Conservation (phyloP, 1,139 yeast genomes). For the Candida anutae region DNA sequence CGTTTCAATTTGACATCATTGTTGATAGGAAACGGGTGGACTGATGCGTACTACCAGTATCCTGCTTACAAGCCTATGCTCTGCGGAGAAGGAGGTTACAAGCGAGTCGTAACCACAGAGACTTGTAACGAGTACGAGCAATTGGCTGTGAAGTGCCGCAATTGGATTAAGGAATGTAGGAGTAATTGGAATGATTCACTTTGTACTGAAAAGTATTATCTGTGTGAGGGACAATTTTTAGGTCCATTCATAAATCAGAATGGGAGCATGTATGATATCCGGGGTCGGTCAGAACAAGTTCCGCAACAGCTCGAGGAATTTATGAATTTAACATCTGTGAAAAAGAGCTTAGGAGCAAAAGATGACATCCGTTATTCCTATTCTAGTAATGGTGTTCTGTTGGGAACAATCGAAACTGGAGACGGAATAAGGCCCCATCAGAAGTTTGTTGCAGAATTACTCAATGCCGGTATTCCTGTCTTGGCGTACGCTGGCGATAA, state of each 20-base stretch:
- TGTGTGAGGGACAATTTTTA: conserved; percentile 30
- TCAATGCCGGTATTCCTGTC: conserved; percentile 40
- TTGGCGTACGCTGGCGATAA: conserved; percentile 35
- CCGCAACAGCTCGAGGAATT: conserved; percentile 51
- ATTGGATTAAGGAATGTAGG: conserved; percentile 33
- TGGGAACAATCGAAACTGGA: conserved; percentile 51
- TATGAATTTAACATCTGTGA: conserved; percentile 53
- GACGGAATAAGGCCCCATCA: conserved; percentile 65
- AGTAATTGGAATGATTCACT: conserved; percentile 32
- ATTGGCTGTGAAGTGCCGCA: conserved; percentile 50
- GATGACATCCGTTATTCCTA: too few relatives aligned
- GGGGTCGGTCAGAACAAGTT: conserved; percentile 48
- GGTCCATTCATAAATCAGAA: conserved; percentile 53
- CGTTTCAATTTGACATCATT: conserved; percentile 63
- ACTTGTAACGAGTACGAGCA: conserved; percentile 33
- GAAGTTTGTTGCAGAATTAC: conserved; percentile 46
- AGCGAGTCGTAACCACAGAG: conserved; percentile 44
- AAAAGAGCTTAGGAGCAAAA: conserved; percentile 54
- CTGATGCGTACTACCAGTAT: conserved; percentile 66
- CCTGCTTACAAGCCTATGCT: conserved; percentile 74
- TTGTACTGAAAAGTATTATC: conserved; percentile 48
- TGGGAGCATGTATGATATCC: conserved; percentile 61
- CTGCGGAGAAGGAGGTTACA: conserved; percentile 75
- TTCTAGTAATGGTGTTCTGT: conserved; percentile 4
- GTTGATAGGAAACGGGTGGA: conserved; percentile 77